A percentile compares a stretch with the other conserved stretches of the same genome.
Conservation (phyloP, 257 asterid genomes). For the Solanum piurae region DNA sequence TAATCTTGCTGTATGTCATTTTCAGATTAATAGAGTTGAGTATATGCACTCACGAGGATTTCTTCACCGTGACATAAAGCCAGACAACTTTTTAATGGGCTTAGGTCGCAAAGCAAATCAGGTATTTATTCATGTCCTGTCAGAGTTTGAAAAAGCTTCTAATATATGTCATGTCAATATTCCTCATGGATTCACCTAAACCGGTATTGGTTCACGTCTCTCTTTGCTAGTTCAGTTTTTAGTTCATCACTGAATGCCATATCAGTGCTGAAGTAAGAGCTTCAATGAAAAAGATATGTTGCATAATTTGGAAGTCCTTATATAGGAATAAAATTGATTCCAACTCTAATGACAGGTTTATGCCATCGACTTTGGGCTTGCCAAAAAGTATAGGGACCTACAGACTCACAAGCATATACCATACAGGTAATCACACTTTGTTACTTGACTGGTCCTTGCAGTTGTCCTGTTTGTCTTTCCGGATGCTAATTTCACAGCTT, state of each 20-base stretch:
- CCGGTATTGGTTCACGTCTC: background rate
- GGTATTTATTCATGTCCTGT: constrained; percentile 22
- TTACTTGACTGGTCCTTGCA: background rate
- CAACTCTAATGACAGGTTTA: constrained; percentile 20
- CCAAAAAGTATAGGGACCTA: constrained; percentile 31
- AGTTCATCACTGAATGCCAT: background rate
- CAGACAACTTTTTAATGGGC: constrained; percentile 92
- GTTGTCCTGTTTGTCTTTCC: background rate
- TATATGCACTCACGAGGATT: constrained; percentile 94
- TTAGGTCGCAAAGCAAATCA: constrained; percentile 96
- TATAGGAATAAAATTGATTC: background rate
- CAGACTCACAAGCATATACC: constrained; percentile 39
- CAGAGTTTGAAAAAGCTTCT: background rate
- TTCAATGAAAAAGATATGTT: background rate
- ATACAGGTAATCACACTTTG: constrained; percentile 14
- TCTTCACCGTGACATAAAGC: constrained; percentile 96
- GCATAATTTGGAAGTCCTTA: background rate
- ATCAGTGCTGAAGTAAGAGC: background rate
- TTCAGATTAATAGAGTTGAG: constrained; percentile 84
- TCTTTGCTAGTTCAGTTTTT: background rate
- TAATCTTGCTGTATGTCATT: constrained; percentile 1
- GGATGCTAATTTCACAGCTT: background rate
- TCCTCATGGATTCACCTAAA: background rate
- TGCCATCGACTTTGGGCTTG: constrained; percentile 28
- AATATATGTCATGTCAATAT: background rate